These are phyloP conservation scores for Sphagnum contortum DNA, from an alignment of 225 moss, liverwort and hornwort genomes.

Conservation along the genomic window DNA sequence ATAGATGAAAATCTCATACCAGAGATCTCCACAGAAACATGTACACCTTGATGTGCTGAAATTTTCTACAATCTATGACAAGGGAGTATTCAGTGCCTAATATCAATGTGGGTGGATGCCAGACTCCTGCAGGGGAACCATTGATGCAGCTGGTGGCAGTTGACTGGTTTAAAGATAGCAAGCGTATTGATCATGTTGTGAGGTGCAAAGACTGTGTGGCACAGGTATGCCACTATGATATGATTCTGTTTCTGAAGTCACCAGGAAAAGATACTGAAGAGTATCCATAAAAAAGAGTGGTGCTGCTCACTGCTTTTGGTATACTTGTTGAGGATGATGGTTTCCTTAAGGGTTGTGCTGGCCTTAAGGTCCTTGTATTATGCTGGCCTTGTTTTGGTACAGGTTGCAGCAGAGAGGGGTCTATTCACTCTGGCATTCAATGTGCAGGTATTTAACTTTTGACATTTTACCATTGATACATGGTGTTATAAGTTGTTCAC, in stretches of 20 bases:
- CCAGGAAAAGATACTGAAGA: too few species aligned
- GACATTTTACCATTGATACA: background rate
- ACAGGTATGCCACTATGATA: constrained; percentile 23
- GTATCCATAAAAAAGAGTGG: too few species aligned
- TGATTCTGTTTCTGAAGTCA: background rate
- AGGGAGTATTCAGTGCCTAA: too few species aligned
- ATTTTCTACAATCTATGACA: too few species aligned
- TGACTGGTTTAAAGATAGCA: constrained; percentile 81
- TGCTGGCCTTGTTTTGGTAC: background rate
- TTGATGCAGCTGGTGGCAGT: constrained; percentile 76
- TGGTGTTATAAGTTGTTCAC: background rate
- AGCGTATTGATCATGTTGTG: constrained; percentile 73
- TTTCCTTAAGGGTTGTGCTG: too few species aligned
- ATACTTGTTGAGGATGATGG: too few species aligned
- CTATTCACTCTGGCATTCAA: constrained; percentile 73
- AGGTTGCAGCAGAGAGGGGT: constrained; percentile 65
- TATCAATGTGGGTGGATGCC: constrained; percentile 1
- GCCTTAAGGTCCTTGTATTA: too few species aligned
- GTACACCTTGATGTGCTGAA: too few species aligned
- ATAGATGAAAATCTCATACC: too few species aligned
- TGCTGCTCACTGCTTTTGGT: too few species aligned
- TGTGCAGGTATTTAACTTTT: constrained; percentile 49
- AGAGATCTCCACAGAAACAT: too few species aligned
- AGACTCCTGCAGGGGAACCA: constrained; percentile 90
- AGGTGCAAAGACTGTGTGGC: constrained; percentile 67